These are phyloP conservation scores for Geotrichum bryndzae DNA, from an alignment of 1,139 yeast species.

Conservation along the genomic window DNA sequence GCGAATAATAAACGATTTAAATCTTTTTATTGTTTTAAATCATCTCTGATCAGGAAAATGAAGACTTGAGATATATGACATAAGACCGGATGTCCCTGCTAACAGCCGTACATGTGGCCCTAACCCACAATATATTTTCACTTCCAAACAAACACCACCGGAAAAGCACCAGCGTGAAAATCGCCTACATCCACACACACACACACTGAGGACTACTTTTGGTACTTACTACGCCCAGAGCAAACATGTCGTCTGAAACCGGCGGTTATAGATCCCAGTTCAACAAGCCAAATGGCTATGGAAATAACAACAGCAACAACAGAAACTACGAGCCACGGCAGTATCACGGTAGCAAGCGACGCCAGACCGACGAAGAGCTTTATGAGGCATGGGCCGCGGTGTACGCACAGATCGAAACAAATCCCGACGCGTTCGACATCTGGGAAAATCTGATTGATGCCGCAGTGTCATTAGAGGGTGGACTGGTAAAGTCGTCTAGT, in stretches of 20 bases:
- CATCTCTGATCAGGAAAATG: neutral
- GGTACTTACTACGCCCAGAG: neutral
- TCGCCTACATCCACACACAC: neutral
- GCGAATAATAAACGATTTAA: too few species aligned
- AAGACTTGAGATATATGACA: neutral
- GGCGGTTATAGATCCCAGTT: constrained; percentile 10
- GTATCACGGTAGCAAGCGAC: constrained; percentile 1
- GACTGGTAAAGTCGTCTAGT: constrained; percentile 43
- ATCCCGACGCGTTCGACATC: constrained; percentile 38
- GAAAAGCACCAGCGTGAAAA: neutral
- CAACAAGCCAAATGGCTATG: neutral
- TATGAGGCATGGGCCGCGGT: constrained; percentile 23
- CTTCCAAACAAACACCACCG: neutral
- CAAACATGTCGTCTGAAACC: constrained; percentile 5
- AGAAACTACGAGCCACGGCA: constrained; percentile 4
- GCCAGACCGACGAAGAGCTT: constrained; percentile 4
- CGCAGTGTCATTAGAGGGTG: constrained; percentile 32
- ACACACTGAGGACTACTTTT: neutral
- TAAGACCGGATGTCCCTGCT: neutral
- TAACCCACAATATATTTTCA: neutral
- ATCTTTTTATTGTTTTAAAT: neutral
- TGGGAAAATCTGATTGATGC: constrained; percentile 45
- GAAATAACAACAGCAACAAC: neutral
- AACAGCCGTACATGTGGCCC: neutral
- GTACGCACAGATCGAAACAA: constrained; percentile 26